phyloP scores from a whole-genome alignment of 2,329 filamentous ascomycete genomes.

The Colletotrichum orchidophilum region DNA sequence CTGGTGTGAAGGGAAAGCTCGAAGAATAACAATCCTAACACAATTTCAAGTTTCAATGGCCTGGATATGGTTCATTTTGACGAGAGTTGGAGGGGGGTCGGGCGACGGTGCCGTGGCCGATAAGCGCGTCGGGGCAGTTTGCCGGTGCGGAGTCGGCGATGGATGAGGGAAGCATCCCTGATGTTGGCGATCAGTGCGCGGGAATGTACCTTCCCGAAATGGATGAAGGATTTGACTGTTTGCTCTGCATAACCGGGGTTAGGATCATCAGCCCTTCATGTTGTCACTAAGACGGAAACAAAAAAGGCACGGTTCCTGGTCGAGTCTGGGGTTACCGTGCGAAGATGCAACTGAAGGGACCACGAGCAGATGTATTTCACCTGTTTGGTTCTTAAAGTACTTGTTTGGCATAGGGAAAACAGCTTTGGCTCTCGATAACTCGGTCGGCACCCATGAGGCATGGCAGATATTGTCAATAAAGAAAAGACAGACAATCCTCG shows the following conservation, averaged over 20 bases:
- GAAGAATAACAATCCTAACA: too few species aligned
- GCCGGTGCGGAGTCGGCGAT: constrained; percentile 31
- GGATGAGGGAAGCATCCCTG: background rate
- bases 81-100: background rate
- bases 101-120: background rate
- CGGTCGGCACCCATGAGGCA: too few species aligned
- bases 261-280: background rate
- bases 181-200: background rate
- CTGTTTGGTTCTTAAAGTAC: too few species aligned
- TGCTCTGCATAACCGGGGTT: background rate
- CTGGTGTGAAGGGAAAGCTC: too few species aligned
- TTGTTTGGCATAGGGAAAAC: too few species aligned
- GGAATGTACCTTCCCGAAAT: constrained; percentile 12
- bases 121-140: background rate
- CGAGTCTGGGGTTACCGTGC: background rate
- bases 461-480: too few species aligned
- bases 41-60: background rate
- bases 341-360: background rate
- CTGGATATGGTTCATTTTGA: background rate
- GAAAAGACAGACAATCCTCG: too few species aligned
- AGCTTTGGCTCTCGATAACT: too few species aligned
- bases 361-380: too few species aligned
- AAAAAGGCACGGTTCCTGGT: background rate
- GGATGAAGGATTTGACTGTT: background rate
- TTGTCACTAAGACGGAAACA: background rate